Evolutionary conservation across 2,329 filamentous ascomycete species (phyloP), one percentile per base, ranked within the genome.

Genomic region (Hypocreales sp.): DNA sequence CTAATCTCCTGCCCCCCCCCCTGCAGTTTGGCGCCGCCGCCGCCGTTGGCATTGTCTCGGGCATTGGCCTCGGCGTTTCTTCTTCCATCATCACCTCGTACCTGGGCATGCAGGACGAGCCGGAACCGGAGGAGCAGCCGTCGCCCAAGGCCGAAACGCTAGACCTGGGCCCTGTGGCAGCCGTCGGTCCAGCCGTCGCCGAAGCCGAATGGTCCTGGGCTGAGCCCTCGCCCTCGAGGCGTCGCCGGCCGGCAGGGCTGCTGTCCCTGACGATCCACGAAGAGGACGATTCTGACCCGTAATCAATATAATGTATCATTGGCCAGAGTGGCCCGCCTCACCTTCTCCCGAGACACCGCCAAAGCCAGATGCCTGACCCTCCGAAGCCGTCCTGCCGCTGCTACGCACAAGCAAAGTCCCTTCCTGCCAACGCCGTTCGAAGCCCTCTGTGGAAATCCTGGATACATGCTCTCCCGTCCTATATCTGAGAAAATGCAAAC

Each of bases 231-330:
- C 43, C 46, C n/a, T 45, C 48, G 15, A 47, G 55, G 8, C 49
- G 58, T 29, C 51, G 55, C 27, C 50, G 56, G 25, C 52, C 53
- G 5, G 52, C 57, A 27, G 64, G 65, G 2, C 45, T 81, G 12
- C 50, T 78, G 23, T 61, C 65, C 16, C 71, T 78, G 44, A 78
- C 72, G 0, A 82, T 83, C 35, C 62, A 77, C 31, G 78, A 80
- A 47, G 75, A 82, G 46, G 78, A 82, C 45, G 73, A 77, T 27
- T 70, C 62, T 14, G 64, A 62, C 22, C 28, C 39, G 24, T 46
- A 27, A 40, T n/a, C 11, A 20, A 22, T 16, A 19, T 23, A 10
- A 22, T 22, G 12, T 22, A n/a, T 22, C 7, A 12, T n/a, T n/a
- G n/a, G n/a, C n/a, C n/a, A n/a, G n/a, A n/a, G n/a, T n/a, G n/a